Percentiles rank a stretch among this genome's conserved stretches.
These are phyloP conservation scores for Moesziomyces parantarcticus DNA, from an alignment of 1,284 basidiomycete genomes.

Conservation along the genomic window DNA sequence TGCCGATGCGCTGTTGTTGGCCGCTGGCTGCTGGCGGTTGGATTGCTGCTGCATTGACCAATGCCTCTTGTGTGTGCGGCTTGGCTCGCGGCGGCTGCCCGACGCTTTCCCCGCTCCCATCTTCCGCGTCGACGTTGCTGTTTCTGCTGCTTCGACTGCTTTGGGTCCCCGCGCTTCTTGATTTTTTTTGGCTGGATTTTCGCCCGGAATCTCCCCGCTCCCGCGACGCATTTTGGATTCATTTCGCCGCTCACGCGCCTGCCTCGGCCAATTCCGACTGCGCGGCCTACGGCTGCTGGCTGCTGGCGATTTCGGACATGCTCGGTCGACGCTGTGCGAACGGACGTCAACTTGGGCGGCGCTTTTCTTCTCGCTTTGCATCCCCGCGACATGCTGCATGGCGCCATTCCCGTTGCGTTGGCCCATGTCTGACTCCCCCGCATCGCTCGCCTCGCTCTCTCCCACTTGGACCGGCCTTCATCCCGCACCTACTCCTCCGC, in stretches of 20 bases:
- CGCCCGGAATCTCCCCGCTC: neutral
- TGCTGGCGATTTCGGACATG: conserved; percentile 14
- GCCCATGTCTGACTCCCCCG: neutral
- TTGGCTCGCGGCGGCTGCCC: too few relatives aligned
- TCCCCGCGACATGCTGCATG: conserved; percentile 3
- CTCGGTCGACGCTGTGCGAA: conserved; percentile 26
- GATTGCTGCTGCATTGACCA: too few relatives aligned
- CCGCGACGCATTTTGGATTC: neutral
- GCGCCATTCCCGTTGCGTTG: conserved; percentile 4
- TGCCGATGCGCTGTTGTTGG: neutral
- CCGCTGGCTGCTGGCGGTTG: too few relatives aligned
- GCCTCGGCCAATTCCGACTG: neutral
- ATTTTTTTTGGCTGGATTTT: conserved; percentile 7
- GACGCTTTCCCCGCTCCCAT: neutral
- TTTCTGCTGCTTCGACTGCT: too few relatives aligned
- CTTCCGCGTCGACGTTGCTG: neutral
- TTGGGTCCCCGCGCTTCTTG: too few relatives aligned
- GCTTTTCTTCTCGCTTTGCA: conserved; percentile 5
- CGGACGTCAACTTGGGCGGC: neutral
- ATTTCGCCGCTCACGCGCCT: neutral
- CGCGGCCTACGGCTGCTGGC: too few relatives aligned
- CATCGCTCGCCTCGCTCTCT: neutral
- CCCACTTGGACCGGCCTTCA: neutral
- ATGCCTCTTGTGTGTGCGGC: too few relatives aligned
- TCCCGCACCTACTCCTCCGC: neutral